Evolutionary conservation across 2,329 filamentous ascomycete genomes (phyloP), one percentile per base, ranked within the genome.

Genomic region (Beauveria caledonica): DNA sequence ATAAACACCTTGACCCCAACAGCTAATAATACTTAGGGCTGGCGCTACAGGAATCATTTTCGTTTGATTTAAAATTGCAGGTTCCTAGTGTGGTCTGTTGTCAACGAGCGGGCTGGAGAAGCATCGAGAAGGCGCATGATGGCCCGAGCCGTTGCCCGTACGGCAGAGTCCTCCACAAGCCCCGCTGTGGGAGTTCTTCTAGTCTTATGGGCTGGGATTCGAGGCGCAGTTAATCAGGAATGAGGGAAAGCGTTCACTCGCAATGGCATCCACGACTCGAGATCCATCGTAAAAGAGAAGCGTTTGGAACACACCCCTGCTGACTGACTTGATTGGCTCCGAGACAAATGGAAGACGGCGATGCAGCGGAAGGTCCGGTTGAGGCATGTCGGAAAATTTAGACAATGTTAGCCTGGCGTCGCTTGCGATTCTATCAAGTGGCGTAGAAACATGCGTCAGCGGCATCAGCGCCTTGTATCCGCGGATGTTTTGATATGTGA

Each of bases 131-230:
- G 33, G 33, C 33, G 33, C 33, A 36, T 13, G 33, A 36, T 58
- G 56, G 56, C 36, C 56, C 56, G 39, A 58, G 33, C 33, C 33
- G 33, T 36, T 36, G 33, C 33, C 56, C 46, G 56, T 58, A 36
- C 23, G 36, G 36, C 45, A 29, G 46, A 48, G 44, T 44, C 56
- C 56, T 51, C 56, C 46, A 50, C 56, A 17, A 25, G 52, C 29
- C 56, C 56, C 56, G 56, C 56, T 51, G 46, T 23, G 56, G 56
- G 21, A 27, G 25, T 27, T 36, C 33, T 36, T 13, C 55, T 33
- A 58, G 44, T 42, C n/a, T n/a, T n/a, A 21, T 23, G 33, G 13
- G 5, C 44, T 57, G 42, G 54, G 45, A 40, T 49, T 57, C 29
- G 21, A 13, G 56, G n/a, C 36, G n/a, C 23, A 39, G 23, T 51